These are phyloP conservation scores for Pleurotus tuoliensis DNA, from an alignment of 768 basidiomycete species.

Conservation along the genomic window DNA sequence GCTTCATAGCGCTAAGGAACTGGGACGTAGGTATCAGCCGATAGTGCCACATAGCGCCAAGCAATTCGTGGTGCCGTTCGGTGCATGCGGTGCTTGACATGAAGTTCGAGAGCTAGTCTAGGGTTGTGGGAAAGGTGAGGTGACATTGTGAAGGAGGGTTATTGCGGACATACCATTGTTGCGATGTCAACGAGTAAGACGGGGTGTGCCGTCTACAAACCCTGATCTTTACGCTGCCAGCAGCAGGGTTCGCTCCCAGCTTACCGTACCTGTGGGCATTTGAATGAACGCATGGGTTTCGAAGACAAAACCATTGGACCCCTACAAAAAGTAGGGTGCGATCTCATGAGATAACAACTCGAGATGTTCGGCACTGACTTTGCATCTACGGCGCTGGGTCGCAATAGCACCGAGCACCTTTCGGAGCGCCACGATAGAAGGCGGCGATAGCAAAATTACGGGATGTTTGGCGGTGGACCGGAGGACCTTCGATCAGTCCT, in stretches of 20 bases:
- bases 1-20: background rate
- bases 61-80: background rate
- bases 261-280: background rate
- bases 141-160: conserved; percentile 1
- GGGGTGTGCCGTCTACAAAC: too few relatives aligned
- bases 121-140: background rate
- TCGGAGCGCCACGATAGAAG: background rate
- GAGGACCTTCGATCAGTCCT: background rate
- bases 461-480: background rate
- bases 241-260: background rate
- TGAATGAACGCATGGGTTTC: background rate
- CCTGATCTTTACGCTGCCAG: too few relatives aligned
- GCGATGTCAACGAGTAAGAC: background rate
- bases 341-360: conserved; percentile 4
- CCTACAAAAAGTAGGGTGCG: conserved; percentile 6
- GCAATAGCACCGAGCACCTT: conserved; percentile 2
- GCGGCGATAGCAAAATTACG: background rate
- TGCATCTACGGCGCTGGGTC: too few relatives aligned
- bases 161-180: background rate
- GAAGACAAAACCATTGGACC: conserved; percentile 3
- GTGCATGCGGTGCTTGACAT: background rate
- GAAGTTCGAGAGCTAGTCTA: background rate
- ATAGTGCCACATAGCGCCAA: background rate
- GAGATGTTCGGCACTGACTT: background rate
- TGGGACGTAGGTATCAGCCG: background rate